Conservation (phyloP, 1,139 yeast genomes). For the Taphrina deformans region DNA sequence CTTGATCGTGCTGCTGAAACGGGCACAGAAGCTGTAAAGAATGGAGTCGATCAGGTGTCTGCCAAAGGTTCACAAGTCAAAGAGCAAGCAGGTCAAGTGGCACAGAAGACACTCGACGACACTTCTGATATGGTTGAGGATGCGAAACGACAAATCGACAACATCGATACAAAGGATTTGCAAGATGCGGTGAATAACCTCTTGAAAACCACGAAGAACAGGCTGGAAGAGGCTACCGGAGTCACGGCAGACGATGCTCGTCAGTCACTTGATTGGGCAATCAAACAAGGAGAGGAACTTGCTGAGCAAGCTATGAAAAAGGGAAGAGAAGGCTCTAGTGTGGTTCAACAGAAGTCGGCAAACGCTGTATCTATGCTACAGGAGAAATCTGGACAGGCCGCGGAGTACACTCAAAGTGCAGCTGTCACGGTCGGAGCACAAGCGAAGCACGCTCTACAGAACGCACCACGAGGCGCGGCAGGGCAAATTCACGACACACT, state of each 20-base stretch:
- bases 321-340: slow-evolving; percentile 6
- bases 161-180: slow-evolving; percentile 2
- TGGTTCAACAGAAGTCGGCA: slow-evolving; percentile 9
- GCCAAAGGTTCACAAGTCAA: slow-evolving; percentile 9
- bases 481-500: slow-evolving; percentile 30
- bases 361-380: slow-evolving; percentile 6
- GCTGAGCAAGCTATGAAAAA: slow-evolving; percentile 23
- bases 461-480: slow-evolving; percentile 28
- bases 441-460: slow-evolving; percentile 26
- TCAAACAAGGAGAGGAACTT: slow-evolving; percentile 17
- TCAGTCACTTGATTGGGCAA: slow-evolving; percentile 17
- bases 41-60: slow-evolving; percentile 26
- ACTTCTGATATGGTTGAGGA: slow-evolving; percentile 9
- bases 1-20: background rate
- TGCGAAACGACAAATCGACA: background rate
- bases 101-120: background rate
- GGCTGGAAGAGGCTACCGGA: slow-evolving; percentile 23
- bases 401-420: slow-evolving; percentile 1
- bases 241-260: slow-evolving; percentile 22
- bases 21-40: background rate
- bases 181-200: slow-evolving; percentile 25
- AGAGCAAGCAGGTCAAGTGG: slow-evolving; percentile 33
- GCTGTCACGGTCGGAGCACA: slow-evolving; percentile 28
- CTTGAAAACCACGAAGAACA: slow-evolving; percentile 3
- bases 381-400: slow-evolving; percentile 21